A percentile compares a stretch with the other conserved stretches of the same genome.
Evolutionary conservation across 1,284 basidiomycete genomes (phyloP).

Genomic region (Ganoderma lingzhi): DNA sequence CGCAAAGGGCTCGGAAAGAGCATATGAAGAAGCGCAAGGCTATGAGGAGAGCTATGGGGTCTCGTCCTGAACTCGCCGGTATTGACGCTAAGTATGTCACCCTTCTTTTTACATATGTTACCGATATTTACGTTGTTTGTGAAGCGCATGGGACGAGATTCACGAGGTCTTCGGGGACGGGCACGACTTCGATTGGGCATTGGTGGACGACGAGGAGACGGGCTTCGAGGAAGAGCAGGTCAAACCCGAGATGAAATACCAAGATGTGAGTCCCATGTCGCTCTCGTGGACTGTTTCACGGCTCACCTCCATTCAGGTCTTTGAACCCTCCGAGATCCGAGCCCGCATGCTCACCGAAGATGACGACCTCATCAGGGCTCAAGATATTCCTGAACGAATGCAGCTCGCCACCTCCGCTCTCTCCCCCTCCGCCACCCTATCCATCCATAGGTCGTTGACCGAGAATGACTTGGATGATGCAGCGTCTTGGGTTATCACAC

Average conservation of each 20-base stretch:
- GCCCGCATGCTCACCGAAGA: conserved; percentile 93
- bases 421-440: conserved; percentile 72
- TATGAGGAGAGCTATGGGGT: conserved; percentile 66
- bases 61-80: conserved; percentile 81
- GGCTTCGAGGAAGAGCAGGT: conserved; percentile 65
- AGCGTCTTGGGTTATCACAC: conserved; percentile 89
- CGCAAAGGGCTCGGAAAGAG: conserved; percentile 78
- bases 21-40: conserved; percentile 75
- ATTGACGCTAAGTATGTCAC: conserved; percentile 84
- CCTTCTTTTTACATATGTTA: conserved; percentile 19
- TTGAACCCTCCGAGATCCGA: conserved; percentile 97
- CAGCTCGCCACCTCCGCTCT: conserved; percentile 92
- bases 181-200: conserved; percentile 95
- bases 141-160: conserved; percentile 95
- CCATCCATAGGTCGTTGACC: conserved; percentile 70
- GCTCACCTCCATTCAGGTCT: conserved; percentile 68
- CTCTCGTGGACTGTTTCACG: conserved; percentile 17
- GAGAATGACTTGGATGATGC: conserved; percentile 83
- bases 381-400: conserved; percentile 96
- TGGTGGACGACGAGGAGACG: conserved; percentile 79
- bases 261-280: conserved; percentile 72
- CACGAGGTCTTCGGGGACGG: conserved; percentile 98
- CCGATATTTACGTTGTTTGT: conserved; percentile 33
- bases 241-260: conserved; percentile 85
- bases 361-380: conserved; percentile 91